These are phyloP conservation scores for Saccharomycopsis javanensis DNA, from an alignment of 805 yeast species.

Conservation along the genomic window DNA sequence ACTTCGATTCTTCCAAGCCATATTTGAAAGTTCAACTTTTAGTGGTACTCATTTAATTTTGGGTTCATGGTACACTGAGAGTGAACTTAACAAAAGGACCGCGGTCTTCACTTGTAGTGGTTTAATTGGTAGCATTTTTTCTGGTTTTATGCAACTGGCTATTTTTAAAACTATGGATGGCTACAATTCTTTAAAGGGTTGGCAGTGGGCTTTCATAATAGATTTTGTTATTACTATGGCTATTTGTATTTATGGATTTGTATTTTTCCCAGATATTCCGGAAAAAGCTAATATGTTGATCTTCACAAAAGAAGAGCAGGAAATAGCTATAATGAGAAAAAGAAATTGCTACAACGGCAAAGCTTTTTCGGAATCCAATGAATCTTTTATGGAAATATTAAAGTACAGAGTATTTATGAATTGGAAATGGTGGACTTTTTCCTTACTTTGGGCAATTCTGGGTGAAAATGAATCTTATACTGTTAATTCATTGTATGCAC, in stretches of 20 bases:
- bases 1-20: constrained; percentile 50
- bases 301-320: constrained; percentile 33
- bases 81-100: constrained; percentile 39
- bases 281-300: constrained; percentile 20
- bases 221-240: constrained; percentile 52
- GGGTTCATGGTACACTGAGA: constrained; percentile 43
- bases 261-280: constrained; percentile 19
- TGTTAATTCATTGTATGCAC: constrained; percentile 37
- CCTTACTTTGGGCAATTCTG: constrained; percentile 41
- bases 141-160: constrained; percentile 50
- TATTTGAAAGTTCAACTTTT: constrained; percentile 50
- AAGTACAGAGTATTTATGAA: constrained; percentile 33
- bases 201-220: constrained; percentile 60
- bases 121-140: constrained; percentile 43
- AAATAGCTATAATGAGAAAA: constrained; percentile 35
- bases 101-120: constrained; percentile 50
- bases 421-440: constrained; percentile 52
- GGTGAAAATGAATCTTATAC: constrained; percentile 41
- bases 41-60: constrained; percentile 45
- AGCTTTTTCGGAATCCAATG: constrained; percentile 30
- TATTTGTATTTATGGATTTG: constrained; percentile 45
- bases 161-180: constrained; percentile 40
- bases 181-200: constrained; percentile 41
- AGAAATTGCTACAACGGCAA: constrained; percentile 25
- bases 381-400: background rate